These are phyloP conservation scores for Septoria petroselini DNA, from an alignment of 2,329 filamentous ascomycete species.

Conservation along the genomic window DNA sequence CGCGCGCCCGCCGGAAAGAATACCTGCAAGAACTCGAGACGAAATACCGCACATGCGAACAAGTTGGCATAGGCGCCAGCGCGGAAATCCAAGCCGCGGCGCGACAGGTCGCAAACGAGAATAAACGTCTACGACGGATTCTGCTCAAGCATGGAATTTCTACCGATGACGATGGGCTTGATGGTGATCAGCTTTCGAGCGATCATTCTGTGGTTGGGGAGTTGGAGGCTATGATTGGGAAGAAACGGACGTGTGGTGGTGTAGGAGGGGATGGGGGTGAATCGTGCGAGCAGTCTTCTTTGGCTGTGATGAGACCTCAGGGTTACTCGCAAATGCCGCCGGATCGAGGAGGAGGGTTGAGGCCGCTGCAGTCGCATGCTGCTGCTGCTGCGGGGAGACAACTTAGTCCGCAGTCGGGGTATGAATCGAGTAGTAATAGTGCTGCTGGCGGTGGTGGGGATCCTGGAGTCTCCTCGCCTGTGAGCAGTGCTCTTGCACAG, in stretches of 20 bases:
- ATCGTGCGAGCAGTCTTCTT: neutral
- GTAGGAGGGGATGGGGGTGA: neutral
- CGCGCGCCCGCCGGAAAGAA: conserved; percentile 69
- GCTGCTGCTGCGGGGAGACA: neutral
- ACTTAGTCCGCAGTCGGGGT: neutral
- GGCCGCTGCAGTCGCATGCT: neutral
- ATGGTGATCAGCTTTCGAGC: neutral
- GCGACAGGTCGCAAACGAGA: conserved; percentile 66
- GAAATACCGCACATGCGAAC: conserved; percentile 61
- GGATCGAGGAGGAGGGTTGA: neutral
- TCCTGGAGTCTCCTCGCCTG: no score
- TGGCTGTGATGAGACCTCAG: no score
- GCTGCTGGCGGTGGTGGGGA: no score
- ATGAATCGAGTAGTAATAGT: neutral
- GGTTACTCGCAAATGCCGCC: no score
- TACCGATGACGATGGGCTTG: conserved; percentile 55
- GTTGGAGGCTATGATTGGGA: conserved; percentile 3
- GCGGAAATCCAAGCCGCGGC: conserved; percentile 70
- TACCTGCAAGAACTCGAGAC: conserved; percentile 68
- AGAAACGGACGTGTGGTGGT: conserved; percentile 1
- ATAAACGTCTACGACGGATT: conserved; percentile 60
- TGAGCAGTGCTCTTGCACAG: no score
- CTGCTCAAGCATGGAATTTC: conserved; percentile 57
- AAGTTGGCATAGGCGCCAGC: conserved; percentile 64
- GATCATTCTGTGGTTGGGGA: neutral